phyloP scores from a whole-genome alignment of 257 asterid species.

The Nicotiana paniculata region DNA sequence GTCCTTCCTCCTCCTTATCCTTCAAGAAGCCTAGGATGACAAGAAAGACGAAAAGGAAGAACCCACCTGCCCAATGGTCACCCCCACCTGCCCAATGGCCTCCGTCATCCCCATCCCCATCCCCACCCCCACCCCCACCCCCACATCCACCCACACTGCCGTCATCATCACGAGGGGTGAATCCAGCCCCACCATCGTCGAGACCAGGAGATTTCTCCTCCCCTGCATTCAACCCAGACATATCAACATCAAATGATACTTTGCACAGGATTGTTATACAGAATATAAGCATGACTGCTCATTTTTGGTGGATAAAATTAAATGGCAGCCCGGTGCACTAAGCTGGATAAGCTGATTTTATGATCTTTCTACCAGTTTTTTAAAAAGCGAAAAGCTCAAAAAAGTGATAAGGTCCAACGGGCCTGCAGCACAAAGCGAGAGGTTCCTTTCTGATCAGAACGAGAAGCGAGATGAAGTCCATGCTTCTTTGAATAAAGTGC shows the following conservation, averaged over 20 bases:
- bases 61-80: constrained; percentile 70
- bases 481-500: too few relatives aligned
- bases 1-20: constrained; percentile 57
- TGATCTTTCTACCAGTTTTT: too few relatives aligned
- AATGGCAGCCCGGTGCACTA: too few relatives aligned
- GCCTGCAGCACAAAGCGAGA: too few relatives aligned
- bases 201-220: constrained; percentile 74
- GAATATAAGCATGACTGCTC: too few relatives aligned
- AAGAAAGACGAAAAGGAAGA: constrained; percentile 69
- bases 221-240: constrained; percentile 28
- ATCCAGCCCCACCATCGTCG: constrained; percentile 74
- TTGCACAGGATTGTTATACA: neutral
- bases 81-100: constrained; percentile 70
- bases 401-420: too few relatives aligned
- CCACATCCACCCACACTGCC: constrained; percentile 52
- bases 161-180: constrained; percentile 73
- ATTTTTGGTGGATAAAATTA: too few relatives aligned
- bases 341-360: too few relatives aligned
- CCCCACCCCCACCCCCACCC: constrained; percentile 61
- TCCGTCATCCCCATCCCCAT: constrained; percentile 76
- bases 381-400: too few relatives aligned
- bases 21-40: constrained; percentile 55
- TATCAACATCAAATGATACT: neutral
- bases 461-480: too few relatives aligned
- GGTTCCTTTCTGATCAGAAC: too few relatives aligned